Evolutionary conservation across 116 monocot species (phyloP), one percentile per base, ranked within the genome.

Genomic region (Posidonia oceanica): DNA sequence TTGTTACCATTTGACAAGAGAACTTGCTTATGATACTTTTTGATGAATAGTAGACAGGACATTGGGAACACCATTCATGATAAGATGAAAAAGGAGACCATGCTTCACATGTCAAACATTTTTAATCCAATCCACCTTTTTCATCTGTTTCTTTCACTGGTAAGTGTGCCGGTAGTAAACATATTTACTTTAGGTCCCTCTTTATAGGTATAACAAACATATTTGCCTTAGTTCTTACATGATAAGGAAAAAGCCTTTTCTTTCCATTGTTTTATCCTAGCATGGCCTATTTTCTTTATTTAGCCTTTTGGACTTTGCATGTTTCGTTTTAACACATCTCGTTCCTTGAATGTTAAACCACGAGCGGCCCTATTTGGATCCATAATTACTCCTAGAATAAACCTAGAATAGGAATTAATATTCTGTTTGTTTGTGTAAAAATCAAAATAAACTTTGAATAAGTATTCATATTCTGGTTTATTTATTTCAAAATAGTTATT

Each of bases 81-180:
- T 22, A 76, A 77, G 55, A 56, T 56, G 22, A 72, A 69, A 54
- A 67, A 48, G 36, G 68, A 76, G 54, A 59, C 74, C 2, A 36
- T 81, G 17, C 70, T 63, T 76, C 59, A 75, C 66, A 69, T 86
- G 40, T 83, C 74, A 52, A 80, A 39, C 41, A 84, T 91, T 54
- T 86, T 91, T 68, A 68, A 82, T 67, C 85, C 91, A 15, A 74
- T 87, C 77, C 75, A 60, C 72, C 71, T 96, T 76, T 89, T 96
- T 69, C 96, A 96, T 78, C 44, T 79, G 44, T 77, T 96, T 53
- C 96, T 96, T 75, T 75, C 52, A 42, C 61, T 78, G 83, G 96
- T 96, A 69, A 86, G 87, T 51, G 41, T 71, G 52, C 13, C 12
- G 5, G 12, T 12, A 10, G 48, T 48, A 29, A 29, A 29, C 29